phyloP scores from a whole-genome alignment of 2,329 filamentous ascomycete genomes.

The Fusarium marasasianum region DNA sequence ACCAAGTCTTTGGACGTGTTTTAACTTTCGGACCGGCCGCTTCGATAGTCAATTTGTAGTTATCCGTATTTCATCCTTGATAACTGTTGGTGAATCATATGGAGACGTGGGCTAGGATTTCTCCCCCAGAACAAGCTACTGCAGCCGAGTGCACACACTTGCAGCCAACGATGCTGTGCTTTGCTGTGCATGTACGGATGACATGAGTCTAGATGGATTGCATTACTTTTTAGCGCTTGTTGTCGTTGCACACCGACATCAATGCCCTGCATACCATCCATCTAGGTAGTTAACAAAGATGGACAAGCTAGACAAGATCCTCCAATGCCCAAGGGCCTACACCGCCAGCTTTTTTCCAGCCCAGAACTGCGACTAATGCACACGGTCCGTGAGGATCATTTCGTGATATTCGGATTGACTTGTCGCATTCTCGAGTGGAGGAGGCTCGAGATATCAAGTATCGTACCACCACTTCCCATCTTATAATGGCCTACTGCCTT shows the following conservation, averaged over 20 bases:
- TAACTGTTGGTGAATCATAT: not conserved
- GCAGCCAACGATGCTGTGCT: slow-evolving; percentile 4
- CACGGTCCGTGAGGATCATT: slow-evolving; percentile 22
- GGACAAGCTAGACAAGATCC: slow-evolving; percentile 21
- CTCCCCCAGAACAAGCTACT: slow-evolving; percentile 18
- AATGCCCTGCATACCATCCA: slow-evolving; percentile 19
- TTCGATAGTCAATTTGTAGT: not conserved
- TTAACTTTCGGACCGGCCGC: not conserved
- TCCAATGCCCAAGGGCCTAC: not conserved
- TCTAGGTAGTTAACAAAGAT: not conserved
- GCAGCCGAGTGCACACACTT: slow-evolving; percentile 2
- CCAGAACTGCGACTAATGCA: slow-evolving; percentile 28
- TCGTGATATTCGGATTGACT: slow-evolving; percentile 9
- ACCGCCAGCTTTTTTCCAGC: slow-evolving; percentile 34
- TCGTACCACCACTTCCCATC: slow-evolving; percentile 18
- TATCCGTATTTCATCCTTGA: not conserved
- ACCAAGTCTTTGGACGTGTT: not conserved
- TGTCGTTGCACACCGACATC: slow-evolving; percentile 26
- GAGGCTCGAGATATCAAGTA: not conserved
- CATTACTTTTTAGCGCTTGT: slow-evolving; percentile 15
- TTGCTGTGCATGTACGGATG: slow-evolving; percentile 4
- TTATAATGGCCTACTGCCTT: slow-evolving; percentile 6
- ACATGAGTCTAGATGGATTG: slow-evolving; percentile 12
- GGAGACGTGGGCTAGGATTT: not conserved
- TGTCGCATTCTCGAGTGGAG: not conserved